phyloP scores from a whole-genome alignment of 768 basidiomycete genomes.

The Rhizopogon rudus region DNA sequence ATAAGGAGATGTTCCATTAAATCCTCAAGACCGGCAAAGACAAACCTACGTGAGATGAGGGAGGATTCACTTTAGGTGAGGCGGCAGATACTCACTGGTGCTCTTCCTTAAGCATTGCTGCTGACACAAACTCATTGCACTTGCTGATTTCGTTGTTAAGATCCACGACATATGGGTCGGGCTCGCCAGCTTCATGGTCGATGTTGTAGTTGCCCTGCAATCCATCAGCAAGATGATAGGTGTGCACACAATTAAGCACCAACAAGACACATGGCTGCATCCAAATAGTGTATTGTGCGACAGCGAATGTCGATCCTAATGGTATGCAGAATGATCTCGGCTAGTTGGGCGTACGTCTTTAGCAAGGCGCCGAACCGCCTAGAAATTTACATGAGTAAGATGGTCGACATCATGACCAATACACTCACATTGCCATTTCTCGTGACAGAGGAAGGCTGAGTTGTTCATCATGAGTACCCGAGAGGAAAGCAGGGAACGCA shows the following conservation, averaged over 20 bases:
- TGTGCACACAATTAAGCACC: slow-evolving; percentile 16
- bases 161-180: slow-evolving; percentile 85
- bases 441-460: slow-evolving; percentile 73
- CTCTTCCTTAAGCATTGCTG: slow-evolving; percentile 58
- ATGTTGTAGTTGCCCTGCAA: slow-evolving; percentile 79
- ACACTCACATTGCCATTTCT: slow-evolving; percentile 83
- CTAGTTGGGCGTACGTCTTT: slow-evolving; percentile 86
- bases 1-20: slow-evolving; percentile 85
- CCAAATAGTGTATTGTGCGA: slow-evolving; percentile 74
- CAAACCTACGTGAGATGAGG: slow-evolving; percentile 51
- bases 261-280: slow-evolving; percentile 74
- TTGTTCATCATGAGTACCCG: slow-evolving; percentile 36
- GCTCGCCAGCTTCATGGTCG: slow-evolving; percentile 82
- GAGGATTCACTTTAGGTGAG: not conserved
- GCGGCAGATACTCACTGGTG: slow-evolving; percentile 48
- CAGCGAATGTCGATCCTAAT: slow-evolving; percentile 87
- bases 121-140: slow-evolving; percentile 65
- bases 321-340: slow-evolving; percentile 81
- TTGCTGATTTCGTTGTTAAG: slow-evolving; percentile 76
- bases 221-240: slow-evolving; percentile 3
- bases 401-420: not conserved
- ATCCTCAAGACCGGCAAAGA: slow-evolving; percentile 80
- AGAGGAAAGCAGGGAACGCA: slow-evolving; percentile 39
- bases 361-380: slow-evolving; percentile 91
- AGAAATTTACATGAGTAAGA: slow-evolving; percentile 6